Conservation (phyloP, 192 early-diverging fungal species). For the Chytriomyces sp. region DNA sequence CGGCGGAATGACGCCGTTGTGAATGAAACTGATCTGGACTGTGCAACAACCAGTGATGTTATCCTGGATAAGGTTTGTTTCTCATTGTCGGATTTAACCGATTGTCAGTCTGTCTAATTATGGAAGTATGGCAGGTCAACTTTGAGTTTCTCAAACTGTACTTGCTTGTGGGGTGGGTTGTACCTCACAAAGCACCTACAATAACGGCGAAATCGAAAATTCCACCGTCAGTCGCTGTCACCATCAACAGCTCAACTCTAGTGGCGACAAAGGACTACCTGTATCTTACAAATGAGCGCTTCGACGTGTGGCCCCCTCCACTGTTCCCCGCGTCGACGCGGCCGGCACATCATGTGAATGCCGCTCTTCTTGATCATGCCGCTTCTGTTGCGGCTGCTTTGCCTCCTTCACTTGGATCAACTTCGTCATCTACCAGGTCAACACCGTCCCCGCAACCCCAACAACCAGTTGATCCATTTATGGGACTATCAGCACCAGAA, state of each 20-base stretch:
- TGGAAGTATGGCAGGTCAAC: slow-evolving; percentile 22
- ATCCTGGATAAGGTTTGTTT: slow-evolving; percentile 25
- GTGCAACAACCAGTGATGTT: slow-evolving; percentile 23
- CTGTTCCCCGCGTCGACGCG: slow-evolving; percentile 41
- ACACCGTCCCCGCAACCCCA: neutral
- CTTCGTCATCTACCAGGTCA: neutral
- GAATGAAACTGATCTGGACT: slow-evolving; percentile 35
- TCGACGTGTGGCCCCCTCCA: slow-evolving; percentile 56
- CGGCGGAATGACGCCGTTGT: neutral
- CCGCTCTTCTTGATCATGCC: slow-evolving; percentile 17
- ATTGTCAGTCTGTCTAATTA: neutral
- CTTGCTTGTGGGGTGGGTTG: slow-evolving; percentile 46
- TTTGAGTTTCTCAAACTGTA: slow-evolving; percentile 51
- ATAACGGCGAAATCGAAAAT: neutral
- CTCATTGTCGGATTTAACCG: neutral
- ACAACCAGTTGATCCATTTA: slow-evolving; percentile 19
- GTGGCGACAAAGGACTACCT: slow-evolving; percentile 45
- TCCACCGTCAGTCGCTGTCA: slow-evolving; percentile 18
- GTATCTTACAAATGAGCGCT: slow-evolving; percentile 50
- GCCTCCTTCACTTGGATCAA: neutral
- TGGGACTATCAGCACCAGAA: slow-evolving; percentile 21
- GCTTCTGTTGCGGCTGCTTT: neutral
- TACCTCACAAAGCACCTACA: slow-evolving; percentile 27
- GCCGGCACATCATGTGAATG: neutral
- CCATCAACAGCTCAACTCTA: slow-evolving; percentile 41